Base-by-base conservation (phyloP, 225 moss, liverwort and hornwort species). In the Ulota crispa region DNA sequence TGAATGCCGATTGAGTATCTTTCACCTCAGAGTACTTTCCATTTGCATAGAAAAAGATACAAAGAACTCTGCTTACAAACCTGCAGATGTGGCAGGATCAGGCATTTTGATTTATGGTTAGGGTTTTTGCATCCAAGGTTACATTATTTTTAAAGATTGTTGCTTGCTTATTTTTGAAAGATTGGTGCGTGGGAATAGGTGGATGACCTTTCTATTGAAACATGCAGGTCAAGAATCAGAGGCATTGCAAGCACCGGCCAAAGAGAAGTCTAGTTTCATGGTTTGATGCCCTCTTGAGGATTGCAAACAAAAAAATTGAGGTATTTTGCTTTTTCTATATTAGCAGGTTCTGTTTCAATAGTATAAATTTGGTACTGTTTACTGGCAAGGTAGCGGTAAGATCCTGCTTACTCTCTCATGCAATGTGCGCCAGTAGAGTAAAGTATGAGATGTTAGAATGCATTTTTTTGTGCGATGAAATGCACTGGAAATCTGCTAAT, bases 221-320 rank as follows among this genome's bases (percentile, higher is more conserved):
- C 68, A 18, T 83, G 88, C 86, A 90, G 88, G 75, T 36, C 80
- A 86, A 88, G 88, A 82, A 64, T 4, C 68, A 78, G 82, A 86
- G 77, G 62, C 73, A 14, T 64, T 83, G 83, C 85, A 85, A 75
- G 14, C 78, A 72, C 83, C 81, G 56, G 79, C 81, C 31, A 76
- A 83, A 68, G 85, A 57, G 27, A 87, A 87, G 79, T 77, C 81
- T 52, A 88, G 42, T 78, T 90, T 90, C 57, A 90, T 90, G 90
- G 88, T 90, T 65, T 90, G 87, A 90, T 34, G 56, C 50, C 73
- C 4, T 80, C 66, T 79, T 50, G 61, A 75, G 79, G 76, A 79
- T 66, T 76, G 43, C 67, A 36, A 31, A 27, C 26, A n/a, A 73
- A 74, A 56, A 63, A 62, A 62, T 59, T 13, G 59, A 83, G 83